Conservation (phyloP, 2,329 filamentous ascomycete genomes). For the Aspergillus aculeatus region DNA sequence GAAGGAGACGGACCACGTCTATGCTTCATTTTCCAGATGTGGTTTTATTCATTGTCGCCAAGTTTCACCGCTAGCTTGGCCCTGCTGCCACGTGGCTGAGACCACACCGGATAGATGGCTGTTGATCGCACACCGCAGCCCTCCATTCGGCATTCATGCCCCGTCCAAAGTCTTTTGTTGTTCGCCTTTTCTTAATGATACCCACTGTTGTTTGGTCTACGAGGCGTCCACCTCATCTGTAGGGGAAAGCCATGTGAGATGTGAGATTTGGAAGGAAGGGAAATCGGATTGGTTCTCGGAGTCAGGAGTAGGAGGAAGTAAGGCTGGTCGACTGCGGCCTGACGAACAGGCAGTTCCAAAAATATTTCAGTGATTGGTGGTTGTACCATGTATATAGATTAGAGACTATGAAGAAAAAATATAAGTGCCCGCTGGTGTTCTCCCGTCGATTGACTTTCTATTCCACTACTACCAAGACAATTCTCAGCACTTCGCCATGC, state of each 20-base stretch:
- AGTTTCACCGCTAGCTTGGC: constrained; percentile 15
- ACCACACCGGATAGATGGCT: constrained; percentile 13
- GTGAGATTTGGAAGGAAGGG: neutral
- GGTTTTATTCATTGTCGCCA: neutral
- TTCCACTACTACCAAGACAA: neutral
- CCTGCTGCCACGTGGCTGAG: constrained; percentile 16
- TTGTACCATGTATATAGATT: constrained; percentile 7
- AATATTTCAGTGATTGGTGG: neutral
- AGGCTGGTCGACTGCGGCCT: constrained; percentile 9
- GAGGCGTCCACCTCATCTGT: constrained; percentile 11
- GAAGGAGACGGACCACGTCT: constrained; percentile 1
- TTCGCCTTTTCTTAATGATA: constrained; percentile 10
- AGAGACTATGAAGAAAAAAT: neutral
- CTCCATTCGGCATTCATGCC: no score
- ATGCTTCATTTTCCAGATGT: neutral
- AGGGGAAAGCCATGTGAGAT: neutral
- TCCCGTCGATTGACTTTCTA: neutral
- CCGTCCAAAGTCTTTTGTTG: neutral
- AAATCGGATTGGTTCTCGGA: constrained; percentile 3
- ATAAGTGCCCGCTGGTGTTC: neutral
- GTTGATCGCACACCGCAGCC: constrained; percentile 10
- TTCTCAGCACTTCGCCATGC: neutral
- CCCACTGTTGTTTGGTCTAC: constrained; percentile 13
- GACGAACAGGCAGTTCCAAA: constrained; percentile 6
- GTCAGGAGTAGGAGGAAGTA: constrained; percentile 1